Evolutionary conservation across 164 flowering plant genomes (phyloP).

Genomic region (Kingdonia uniflora): DNA sequence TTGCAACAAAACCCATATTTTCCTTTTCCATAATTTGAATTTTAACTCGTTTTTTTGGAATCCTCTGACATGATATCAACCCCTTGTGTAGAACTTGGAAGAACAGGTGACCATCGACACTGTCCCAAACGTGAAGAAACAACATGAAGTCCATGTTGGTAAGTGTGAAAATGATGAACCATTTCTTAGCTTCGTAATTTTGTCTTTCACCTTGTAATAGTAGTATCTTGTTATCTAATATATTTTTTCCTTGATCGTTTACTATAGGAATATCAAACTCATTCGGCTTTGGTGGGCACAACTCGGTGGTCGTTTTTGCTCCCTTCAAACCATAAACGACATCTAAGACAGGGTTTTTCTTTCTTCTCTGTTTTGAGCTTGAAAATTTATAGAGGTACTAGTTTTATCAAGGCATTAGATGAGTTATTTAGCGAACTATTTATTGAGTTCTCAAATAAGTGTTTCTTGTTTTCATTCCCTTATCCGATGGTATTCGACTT

Average conservation of each 20-base stretch:
- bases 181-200: not conserved
- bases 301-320: constrained; percentile 62
- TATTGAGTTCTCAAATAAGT: too few relatives aligned
- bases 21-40: not conserved
- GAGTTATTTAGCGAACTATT: too few relatives aligned
- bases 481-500: too few relatives aligned
- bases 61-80: not conserved
- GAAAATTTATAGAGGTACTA: not conserved
- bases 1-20: not conserved
- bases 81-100: constrained; percentile 43
- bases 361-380: not conserved
- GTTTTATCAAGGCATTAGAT: not conserved
- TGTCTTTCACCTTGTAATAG: not conserved
- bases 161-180: constrained; percentile 14
- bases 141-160: constrained; percentile 74
- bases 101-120: constrained; percentile 58
- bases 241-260: not conserved
- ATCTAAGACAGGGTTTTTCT: not conserved
- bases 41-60: not conserved
- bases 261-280: constrained; percentile 59
- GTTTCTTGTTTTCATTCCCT: too few relatives aligned
- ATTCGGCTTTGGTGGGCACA: constrained; percentile 69
- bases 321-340: constrained; percentile 39
- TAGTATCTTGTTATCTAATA: too few relatives aligned
- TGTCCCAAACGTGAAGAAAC: constrained; percentile 63